These are phyloP conservation scores for Tricholomella constricta DNA, from an alignment of 768 basidiomycete genomes.

Conservation along the genomic window DNA sequence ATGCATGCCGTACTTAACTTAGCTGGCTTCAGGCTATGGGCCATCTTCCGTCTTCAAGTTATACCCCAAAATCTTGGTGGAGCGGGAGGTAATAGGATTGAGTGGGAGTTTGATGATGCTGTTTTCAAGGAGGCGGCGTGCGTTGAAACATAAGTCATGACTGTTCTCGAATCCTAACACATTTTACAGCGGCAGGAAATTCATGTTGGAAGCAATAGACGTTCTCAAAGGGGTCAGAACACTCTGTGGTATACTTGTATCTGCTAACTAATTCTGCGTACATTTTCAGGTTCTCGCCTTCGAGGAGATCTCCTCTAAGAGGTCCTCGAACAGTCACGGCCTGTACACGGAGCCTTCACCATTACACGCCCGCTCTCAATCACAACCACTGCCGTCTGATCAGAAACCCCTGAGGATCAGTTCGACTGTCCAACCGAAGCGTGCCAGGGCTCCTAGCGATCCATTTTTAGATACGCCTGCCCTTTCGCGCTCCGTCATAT, in stretches of 20 bases:
- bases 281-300: slow-evolving; percentile 57
- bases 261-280: slow-evolving; percentile 14
- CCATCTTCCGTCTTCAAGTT: slow-evolving; percentile 76
- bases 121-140: slow-evolving; percentile 94
- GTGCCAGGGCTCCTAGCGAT: slow-evolving; percentile 74
- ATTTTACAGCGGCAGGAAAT: slow-evolving; percentile 78
- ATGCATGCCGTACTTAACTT: slow-evolving; percentile 2
- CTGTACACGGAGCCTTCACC: slow-evolving; percentile 38
- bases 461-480: slow-evolving; percentile 77
- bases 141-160: slow-evolving; percentile 36
- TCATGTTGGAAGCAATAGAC: slow-evolving; percentile 90
- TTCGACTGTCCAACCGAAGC: slow-evolving; percentile 54
- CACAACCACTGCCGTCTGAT: slow-evolving; percentile 51
- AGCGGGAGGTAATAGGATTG: slow-evolving; percentile 68
- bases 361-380: slow-evolving; percentile 56
- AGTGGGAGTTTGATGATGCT: slow-evolving; percentile 94
- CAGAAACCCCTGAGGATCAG: slow-evolving; percentile 43
- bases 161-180: slow-evolving; percentile 20
- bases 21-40: slow-evolving; percentile 57
- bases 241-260: slow-evolving; percentile 19
- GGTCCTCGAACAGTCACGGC: slow-evolving; percentile 32
- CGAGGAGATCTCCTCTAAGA: slow-evolving; percentile 60
- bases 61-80: slow-evolving; percentile 82
- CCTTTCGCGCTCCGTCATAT: slow-evolving; percentile 54
- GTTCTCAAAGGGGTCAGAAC: slow-evolving; percentile 85